Evolutionary conservation across 352 stramenopile genomes (phyloP), one percentile per base, ranked within the genome.

Genomic region (Phytopythium chamaehyphon): DNA sequence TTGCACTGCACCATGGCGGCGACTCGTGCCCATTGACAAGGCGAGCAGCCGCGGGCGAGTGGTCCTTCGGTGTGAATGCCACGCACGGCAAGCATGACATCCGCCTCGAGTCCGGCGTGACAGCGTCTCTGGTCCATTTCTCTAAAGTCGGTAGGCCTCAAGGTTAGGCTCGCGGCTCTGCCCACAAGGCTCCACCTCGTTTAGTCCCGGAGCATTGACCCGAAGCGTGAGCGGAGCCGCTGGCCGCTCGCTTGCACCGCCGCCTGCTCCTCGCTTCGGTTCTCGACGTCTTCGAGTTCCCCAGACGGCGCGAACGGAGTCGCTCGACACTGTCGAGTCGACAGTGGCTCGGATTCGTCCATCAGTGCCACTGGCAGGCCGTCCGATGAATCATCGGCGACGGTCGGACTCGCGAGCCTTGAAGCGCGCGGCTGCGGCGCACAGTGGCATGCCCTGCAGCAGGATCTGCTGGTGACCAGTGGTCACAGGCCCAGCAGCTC

Each of bases 41-140:
- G 62, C 55, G 46, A 69, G 55, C 52, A 37, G 62, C 53, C 31
- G 57, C 37, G 35, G 43, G 55, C 45, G 63, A 58, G 37, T 46
- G 42, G 22, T 54, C 42, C 19, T 47, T 22, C 21, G 26, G 42
- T 21, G 23, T 23, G 22, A 12, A 22, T 15, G 42, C 28, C 42
- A 47, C 14, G 40, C 40, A 47, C 40, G 21, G 9, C 21, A 21
- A 21, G 40, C 31, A 21, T 47, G 40, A 47, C 40, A 21, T 35
- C 22, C 7, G 23, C 22, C 4, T 15, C 42, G n/a, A n/a, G 7
- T 36, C 12, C 23, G 8, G 23, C 42, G 23, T 47, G 42, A 47
- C 42, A 6, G 21, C 21, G 10, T 36, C 31, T 47, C 42, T 9
- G 11, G 2, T 31, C 21, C 15, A 31, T 47, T 47, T 47, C n/a